phyloP scores from a whole-genome alignment of 768 basidiomycete genomes.

The Sutorius australiensis region DNA sequence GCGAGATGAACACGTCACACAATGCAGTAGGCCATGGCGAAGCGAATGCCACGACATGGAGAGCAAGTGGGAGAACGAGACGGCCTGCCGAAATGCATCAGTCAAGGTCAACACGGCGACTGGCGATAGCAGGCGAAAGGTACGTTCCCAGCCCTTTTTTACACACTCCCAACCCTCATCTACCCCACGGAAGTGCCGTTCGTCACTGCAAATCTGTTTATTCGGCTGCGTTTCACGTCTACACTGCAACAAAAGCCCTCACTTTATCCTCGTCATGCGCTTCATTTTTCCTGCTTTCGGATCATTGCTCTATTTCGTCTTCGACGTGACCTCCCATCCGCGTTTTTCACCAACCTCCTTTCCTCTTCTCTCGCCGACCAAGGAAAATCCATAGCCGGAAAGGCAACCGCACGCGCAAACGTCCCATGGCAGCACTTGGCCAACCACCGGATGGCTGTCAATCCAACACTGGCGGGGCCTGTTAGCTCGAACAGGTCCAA shows the following conservation, averaged over 20 bases:
- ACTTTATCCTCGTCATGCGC: slow-evolving; percentile 11
- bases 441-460: slow-evolving; percentile 16
- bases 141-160: slow-evolving; percentile 41
- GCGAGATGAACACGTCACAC: too few relatives aligned
- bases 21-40: too few relatives aligned
- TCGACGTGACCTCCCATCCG: slow-evolving; percentile 2
- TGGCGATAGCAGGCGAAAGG: too few relatives aligned
- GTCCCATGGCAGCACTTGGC: slow-evolving; percentile 43
- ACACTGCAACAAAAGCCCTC: slow-evolving; percentile 79
- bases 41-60: too few relatives aligned
- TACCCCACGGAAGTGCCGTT: slow-evolving; percentile 61
- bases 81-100: too few relatives aligned
- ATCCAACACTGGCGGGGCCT: slow-evolving; percentile 6
- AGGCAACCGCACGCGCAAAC: slow-evolving; percentile 81
- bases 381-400: slow-evolving; percentile 94
- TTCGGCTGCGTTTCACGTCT: slow-evolving; percentile 88
- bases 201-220: slow-evolving; percentile 88
- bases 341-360: slow-evolving; percentile 39
- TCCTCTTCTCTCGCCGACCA: slow-evolving; percentile 90
- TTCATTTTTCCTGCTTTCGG: slow-evolving; percentile 14
- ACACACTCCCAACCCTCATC: background rate
- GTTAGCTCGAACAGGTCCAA: slow-evolving; percentile 28
- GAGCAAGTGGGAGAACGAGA: too few relatives aligned
- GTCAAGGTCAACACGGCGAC: too few relatives aligned
- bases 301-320: slow-evolving; percentile 18